Base-by-base conservation (phyloP, 345 rosid species). In the Eutrema heterophyllum region DNA sequence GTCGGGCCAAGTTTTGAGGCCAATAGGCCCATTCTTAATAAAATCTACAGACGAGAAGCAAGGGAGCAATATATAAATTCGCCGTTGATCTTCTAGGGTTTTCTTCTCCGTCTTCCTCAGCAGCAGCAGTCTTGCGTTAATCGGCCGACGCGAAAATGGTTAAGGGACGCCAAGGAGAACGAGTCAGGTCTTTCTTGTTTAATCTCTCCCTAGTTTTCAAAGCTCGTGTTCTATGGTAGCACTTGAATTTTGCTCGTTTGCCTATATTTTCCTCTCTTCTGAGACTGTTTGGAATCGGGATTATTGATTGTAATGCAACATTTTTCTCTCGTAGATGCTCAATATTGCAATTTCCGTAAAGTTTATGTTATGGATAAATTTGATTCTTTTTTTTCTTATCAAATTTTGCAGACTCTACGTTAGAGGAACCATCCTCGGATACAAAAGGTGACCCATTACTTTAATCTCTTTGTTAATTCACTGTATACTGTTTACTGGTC, bases 141-240 rank as follows among this genome's bases (percentile, higher is more conserved):
- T 71, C 69, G 38, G 49, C 77, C 36, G 61, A 50, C 4, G 4
- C 64, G 59, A 82, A 75, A 81, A 88, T 88, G 93, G 93, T 86
- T 81, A 86, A 88, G 79, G 89, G 86, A 65, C 83, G 94, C 29
- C 91, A 88, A 78, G 93, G 93, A 74, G 93, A 88, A 74, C 82
- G 90, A 11, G 81, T 83, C 78, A 84, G 90, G 90, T 86, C 65
- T 6, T 41, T 51, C 30, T 63, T 49, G 11, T 26, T 16, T 21
- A 24, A 30, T 63, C 53, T 13, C 10, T 32, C 24, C 2, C 3
- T 32, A 14, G 6, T 6, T 10, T 45, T 66, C n/a, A 1, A 6
- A 11, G 35, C 3, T 46, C 9, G 9, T 30, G 6, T 15, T 38
- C 49, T 60, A 26, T 27, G 6, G 4, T 43, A 44, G 13, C 56